Base-by-base conservation (phyloP, 495 filamentous ascomycete genomes). In the Xylaria scruposa region DNA sequence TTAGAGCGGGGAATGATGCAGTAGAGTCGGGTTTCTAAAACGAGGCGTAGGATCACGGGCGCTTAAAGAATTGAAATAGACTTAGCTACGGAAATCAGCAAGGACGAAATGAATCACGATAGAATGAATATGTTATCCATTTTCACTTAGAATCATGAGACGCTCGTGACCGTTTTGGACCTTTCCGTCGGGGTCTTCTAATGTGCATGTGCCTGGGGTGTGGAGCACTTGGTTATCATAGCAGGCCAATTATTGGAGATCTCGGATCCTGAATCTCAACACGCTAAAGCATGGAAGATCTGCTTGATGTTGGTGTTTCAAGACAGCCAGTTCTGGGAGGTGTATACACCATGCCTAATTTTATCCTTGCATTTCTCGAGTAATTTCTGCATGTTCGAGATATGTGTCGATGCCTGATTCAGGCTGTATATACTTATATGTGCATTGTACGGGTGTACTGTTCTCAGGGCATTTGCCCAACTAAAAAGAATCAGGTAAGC, bases 11-110 rank as follows among this genome's bases (percentile, higher is more conserved):
- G 44, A n/a, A 54, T 1, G 59, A 38, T 31, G 3, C 60, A 49
- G 15, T 8, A 21, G 31, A 26, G 19, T 46, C 10, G 46, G 29
- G 26, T 51, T 54, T 33, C 31, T 38, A 31, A 29, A 56, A 64
- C 6, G 38, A 56, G 49, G 47, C 47, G 65, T 42, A 24, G 49
- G 33, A 51, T 56, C 8, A 44, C 10, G 42, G 33, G 65, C 65
- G 65, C 65, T 67, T 67, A 67, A 36, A 56, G 33, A 36, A 56
- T 40, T 40, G 42, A 67, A 54, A 67, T 67, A 56, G 65, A 67
- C 33, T 56, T 24, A 47, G n/a, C 0, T 44, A 53, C 31, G 3
- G 36, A 3, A 29, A 15, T 36, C 36, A 67, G 44, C n/a, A 44
- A 36, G n/a, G 10, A 67, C 33, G 9, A 67, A 36, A 29, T 5